These are phyloP conservation scores for Pseudozyma hubeiensis DNA, from an alignment of 1,284 basidiomycete genomes.

Conservation along the genomic window DNA sequence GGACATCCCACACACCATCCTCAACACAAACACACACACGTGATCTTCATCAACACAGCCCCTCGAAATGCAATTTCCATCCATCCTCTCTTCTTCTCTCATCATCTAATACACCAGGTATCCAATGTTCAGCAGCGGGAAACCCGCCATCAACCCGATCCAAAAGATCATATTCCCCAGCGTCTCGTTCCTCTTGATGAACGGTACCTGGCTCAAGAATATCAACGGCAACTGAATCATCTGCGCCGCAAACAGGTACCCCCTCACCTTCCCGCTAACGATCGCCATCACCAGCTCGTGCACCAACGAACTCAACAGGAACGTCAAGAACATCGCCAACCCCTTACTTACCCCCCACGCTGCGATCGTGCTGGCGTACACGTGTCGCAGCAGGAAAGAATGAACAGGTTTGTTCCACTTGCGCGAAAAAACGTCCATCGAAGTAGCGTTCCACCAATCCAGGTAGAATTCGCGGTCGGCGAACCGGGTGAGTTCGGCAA, in stretches of 20 bases:
- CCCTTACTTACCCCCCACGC: constrained; percentile 80
- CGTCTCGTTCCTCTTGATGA: constrained; percentile 55
- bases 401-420: constrained; percentile 75
- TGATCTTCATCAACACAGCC: not conserved
- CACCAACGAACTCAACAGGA: constrained; percentile 74
- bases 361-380: constrained; percentile 85
- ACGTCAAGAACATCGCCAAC: constrained; percentile 89
- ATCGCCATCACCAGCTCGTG: constrained; percentile 96
- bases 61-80: too few relatives aligned
- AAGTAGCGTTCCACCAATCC: constrained; percentile 97
- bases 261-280: constrained; percentile 67
- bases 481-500: constrained; percentile 82
- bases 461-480: constrained; percentile 97
- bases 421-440: constrained; percentile 87
- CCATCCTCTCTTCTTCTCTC: too few relatives aligned
- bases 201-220: constrained; percentile 75
- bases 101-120: constrained; percentile 71
- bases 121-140: constrained; percentile 89
- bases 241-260: constrained; percentile 71
- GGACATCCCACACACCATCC: not conserved
- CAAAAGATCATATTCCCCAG: constrained; percentile 81
- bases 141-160: constrained; percentile 83
- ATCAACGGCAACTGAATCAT: constrained; percentile 94
- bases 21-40: not conserved
- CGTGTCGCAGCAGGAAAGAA: constrained; percentile 90